Percentiles rank a stretch among this genome's conserved stretches.
These are phyloP conservation scores for Atkinsonella hypoxylon DNA, from an alignment of 2,329 filamentous ascomycete genomes.

Conservation along the genomic window DNA sequence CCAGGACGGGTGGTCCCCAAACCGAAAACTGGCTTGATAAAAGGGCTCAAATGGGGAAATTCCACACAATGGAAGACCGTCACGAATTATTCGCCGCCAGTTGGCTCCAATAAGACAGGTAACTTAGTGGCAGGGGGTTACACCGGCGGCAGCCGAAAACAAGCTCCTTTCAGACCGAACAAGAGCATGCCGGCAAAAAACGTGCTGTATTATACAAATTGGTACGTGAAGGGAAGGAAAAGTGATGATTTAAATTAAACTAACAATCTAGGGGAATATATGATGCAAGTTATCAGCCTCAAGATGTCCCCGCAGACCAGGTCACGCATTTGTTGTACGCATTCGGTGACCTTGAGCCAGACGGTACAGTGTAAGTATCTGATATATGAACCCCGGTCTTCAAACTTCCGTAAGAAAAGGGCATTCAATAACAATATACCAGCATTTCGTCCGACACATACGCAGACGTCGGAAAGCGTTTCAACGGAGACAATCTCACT, in stretches of 20 bases:
- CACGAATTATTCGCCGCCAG: background rate
- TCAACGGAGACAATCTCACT: constrained; percentile 48
- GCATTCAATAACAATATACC: background rate
- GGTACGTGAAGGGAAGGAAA: constrained; percentile 23
- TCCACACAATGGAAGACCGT: constrained; percentile 1
- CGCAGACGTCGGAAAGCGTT: constrained; percentile 54
- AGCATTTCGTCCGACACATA: constrained; percentile 18
- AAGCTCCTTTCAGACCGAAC: background rate
- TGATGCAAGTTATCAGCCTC: constrained; percentile 57
- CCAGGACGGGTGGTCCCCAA: background rate
- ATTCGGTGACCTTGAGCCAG: constrained; percentile 33
- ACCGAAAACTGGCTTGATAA: background rate
- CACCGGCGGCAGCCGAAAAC: background rate
- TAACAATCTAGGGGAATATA: constrained; percentile 50
- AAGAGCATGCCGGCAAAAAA: constrained; percentile 17
- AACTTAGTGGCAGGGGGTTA: background rate
- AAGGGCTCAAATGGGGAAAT: constrained; percentile 1
- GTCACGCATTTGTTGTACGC: constrained; percentile 64
- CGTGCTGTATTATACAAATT: constrained; percentile 42
- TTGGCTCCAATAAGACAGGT: background rate
- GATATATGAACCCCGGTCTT: too few species aligned
- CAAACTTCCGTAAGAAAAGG: background rate
- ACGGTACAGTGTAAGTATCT: constrained; percentile 33
- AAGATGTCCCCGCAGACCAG: constrained; percentile 53
- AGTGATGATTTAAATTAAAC: background rate